Evolutionary conservation across 2,329 filamentous ascomycete species (phyloP).

Genomic region (Neonectria magnoliae): DNA sequence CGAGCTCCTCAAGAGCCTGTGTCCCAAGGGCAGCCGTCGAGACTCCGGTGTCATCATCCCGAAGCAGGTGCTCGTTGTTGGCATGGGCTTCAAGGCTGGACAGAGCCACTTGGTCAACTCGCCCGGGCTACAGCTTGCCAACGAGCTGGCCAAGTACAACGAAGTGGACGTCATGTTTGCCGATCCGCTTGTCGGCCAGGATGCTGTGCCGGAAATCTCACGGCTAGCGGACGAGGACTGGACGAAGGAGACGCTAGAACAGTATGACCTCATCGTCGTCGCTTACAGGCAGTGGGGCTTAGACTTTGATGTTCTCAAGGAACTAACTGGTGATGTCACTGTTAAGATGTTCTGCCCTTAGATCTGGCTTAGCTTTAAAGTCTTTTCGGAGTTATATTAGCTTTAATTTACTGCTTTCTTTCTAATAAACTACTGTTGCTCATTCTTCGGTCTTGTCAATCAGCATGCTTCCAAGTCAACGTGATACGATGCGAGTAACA

Average conservation of each 20-base stretch:
- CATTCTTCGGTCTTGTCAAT: background rate
- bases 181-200: slow-evolving; percentile 32
- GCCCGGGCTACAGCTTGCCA: slow-evolving; percentile 27
- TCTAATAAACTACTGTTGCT: background rate
- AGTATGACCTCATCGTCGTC: slow-evolving; percentile 34
- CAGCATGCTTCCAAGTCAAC: too few relatives aligned
- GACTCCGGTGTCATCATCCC: slow-evolving; percentile 23
- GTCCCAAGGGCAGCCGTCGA: background rate
- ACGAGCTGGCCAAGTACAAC: slow-evolving; percentile 24
- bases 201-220: slow-evolving; percentile 25
- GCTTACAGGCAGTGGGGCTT: slow-evolving; percentile 27
- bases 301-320: slow-evolving; percentile 24
- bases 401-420: background rate
- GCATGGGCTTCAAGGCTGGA: slow-evolving; percentile 38
- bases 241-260: slow-evolving; percentile 27
- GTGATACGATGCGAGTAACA: background rate
- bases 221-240: slow-evolving; percentile 29
- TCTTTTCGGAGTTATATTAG: background rate
- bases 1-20: slow-evolving; percentile 10
- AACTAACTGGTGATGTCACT: background rate
- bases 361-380: background rate
- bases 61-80: slow-evolving; percentile 32
- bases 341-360: background rate
- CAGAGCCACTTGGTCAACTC: slow-evolving; percentile 38
- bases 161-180: slow-evolving; percentile 32